phyloP scores from a whole-genome alignment of 176 grass and related monocot genomes.

The barley (Hordeum vulgare) region DNA sequence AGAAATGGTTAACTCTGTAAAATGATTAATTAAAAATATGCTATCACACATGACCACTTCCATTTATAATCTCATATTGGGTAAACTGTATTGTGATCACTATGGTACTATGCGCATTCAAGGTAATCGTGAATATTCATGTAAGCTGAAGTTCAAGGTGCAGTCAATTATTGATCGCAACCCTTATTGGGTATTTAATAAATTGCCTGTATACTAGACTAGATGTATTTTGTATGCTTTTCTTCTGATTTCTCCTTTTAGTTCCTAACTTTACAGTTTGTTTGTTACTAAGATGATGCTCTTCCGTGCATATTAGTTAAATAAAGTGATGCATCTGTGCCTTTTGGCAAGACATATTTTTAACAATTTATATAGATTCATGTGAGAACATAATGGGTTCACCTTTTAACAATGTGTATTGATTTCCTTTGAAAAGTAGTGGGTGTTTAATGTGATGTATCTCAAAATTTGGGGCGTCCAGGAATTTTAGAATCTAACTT shows the following conservation, averaged over 20 bases:
- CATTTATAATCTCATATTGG: conserved; percentile 99
- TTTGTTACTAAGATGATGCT: neutral
- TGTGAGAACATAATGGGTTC: neutral
- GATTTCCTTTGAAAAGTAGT: neutral
- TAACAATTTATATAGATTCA: neutral
- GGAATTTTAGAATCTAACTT: neutral
- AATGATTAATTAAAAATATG: conserved; percentile 8
- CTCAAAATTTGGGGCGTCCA: too few relatives aligned
- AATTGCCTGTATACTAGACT: conserved; percentile 2
- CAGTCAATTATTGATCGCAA: conserved; percentile 99
- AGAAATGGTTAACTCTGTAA: neutral
- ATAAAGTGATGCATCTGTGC: neutral
- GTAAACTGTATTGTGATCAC: conserved; percentile 99
- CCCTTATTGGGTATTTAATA: conserved; percentile 72
- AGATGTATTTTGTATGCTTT: neutral
- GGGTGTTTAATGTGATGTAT: neutral
- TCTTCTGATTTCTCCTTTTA: neutral
- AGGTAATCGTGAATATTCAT: conserved; percentile 93
- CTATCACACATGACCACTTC: conserved; percentile 86
- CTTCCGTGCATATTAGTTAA: neutral
- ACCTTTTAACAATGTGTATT: neutral
- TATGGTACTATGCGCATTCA: conserved; percentile 99
- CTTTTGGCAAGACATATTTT: neutral
- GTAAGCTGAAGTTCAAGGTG: conserved; percentile 99
- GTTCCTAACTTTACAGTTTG: neutral